Evolutionary conservation across 2,329 filamentous ascomycete species (phyloP), one percentile per base, ranked within the genome.

Genomic region (Geoglossum cookeanum): DNA sequence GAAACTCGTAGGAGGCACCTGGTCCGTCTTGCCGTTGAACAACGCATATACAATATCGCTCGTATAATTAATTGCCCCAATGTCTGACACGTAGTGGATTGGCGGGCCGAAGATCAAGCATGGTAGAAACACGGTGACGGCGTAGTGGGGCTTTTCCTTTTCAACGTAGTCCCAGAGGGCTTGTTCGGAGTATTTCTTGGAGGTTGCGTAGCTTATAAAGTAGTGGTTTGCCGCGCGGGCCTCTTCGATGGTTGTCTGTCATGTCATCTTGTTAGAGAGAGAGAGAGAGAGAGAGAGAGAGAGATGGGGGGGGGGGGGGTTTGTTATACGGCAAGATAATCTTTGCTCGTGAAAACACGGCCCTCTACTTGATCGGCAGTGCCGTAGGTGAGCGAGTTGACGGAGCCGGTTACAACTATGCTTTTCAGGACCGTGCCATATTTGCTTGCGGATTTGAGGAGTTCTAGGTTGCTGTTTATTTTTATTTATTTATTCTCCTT

Each of bases 71-170:
- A 78, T 72, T 57, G 64, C 66, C 48, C 71, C 33, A 68, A 49
- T 5, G 29, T 49, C 71, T 55, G 65, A 65, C 5, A 78, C 68
- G 66, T 75, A 68, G 64, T 75, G 75, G 37, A 70, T 72, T 3
- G 77, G 69, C 15, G 78, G 77, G 0, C 78, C 78, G 59, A 75
- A 73, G 8, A 80, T 77, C 55, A 78, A 66, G 11, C 77, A 76
- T 51, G 78, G 78, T 64, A 75, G 75, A 62, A 81, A 66, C 4
- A 77, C 78, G 8, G 71, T 75, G 15, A 79, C 65, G 63, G 76
- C 73, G 59, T 78, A 79, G 37, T 62, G 63, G 30, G 74, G 73
- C 56, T 70, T 69, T 60, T 72, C 65, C 15, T 62, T 59, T 35
- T 63, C 64, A 30, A 78, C 69, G 63, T 77, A 78, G 42, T 76